These are phyloP conservation scores for Aspergillus versicolor DNA, from an alignment of 2,329 filamentous ascomycete species.

Conservation along the genomic window DNA sequence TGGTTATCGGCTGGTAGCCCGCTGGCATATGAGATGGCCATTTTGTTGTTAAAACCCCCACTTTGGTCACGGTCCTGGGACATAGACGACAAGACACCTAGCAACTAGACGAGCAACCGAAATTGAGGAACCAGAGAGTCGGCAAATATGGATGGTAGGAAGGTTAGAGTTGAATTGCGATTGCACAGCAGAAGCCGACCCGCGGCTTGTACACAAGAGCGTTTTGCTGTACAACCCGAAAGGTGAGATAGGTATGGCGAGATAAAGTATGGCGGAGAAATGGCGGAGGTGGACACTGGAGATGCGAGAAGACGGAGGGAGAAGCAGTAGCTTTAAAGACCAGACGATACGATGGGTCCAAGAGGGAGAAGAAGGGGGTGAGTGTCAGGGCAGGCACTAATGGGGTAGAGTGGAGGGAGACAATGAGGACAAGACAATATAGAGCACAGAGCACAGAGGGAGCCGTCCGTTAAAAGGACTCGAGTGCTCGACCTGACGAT, in stretches of 20 bases:
- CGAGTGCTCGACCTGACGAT: not conserved
- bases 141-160: not conserved
- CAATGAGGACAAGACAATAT: not conserved
- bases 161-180: conserved; percentile 2
- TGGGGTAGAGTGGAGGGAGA: not conserved
- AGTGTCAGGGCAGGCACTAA: not conserved
- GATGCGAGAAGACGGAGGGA: not conserved
- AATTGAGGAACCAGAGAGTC: not conserved
- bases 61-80: conserved; percentile 33
- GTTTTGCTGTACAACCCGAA: not conserved
- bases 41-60: conserved; percentile 35
- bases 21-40: conserved; percentile 40
- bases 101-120: not conserved
- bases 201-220: conserved; percentile 14
- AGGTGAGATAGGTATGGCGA: not conserved
- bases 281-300: not conserved
- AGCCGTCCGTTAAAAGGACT: not conserved
- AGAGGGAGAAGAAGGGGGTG: not conserved
- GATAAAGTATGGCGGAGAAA: not conserved
- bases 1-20: conserved; percentile 32
- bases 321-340: not conserved
- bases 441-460: no score
- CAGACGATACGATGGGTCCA: not conserved
- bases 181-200: conserved; percentile 19
- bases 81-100: conserved; percentile 31